Base-by-base conservation (phyloP, 2,329 filamentous ascomycete genomes). In the Amauroascus verrucosus region DNA sequence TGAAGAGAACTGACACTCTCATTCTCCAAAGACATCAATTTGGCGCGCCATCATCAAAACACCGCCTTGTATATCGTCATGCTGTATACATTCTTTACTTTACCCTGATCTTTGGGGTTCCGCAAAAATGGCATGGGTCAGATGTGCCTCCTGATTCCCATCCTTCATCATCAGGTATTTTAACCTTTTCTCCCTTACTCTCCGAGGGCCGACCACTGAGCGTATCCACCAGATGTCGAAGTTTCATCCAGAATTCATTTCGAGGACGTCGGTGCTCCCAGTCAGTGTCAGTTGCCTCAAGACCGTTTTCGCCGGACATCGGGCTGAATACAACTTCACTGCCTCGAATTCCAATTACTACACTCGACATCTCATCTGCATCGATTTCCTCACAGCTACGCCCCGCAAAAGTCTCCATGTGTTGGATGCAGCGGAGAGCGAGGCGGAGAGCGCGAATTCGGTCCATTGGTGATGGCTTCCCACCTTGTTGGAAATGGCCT, bases 381-480 rank as follows among this genome's bases (percentile, higher is more conserved):
- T 82, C 81, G 58, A 95, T 86, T 57, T 83, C 81, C 37, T 81
- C 74, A 56, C 79, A 78, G 33, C 78, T 76, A 61, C 81, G 81
- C 48, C 81, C 82, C 6, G 82, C 82, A 63, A 83, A 95, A 20
- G 72, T 70, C 72, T 98, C 93, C 3, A 98, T 76, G 66, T 95
- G 89, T 74, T 95, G 83, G 66, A 97, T 86, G 67, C 88, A 95
- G 73, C 90, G 91, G 71, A 97, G 93, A 8, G 90, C 88, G 64
- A 98, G 83, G 48, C 93, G 81, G 22, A 95, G 86, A 1, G 93
- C 91, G 45, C 93, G 83, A 63, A 91, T 90, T 53, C 93, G 85
- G 71, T 98, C 93, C 90, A 98, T 97, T 6, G 93, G 83, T 2
- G 88, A 94, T 0, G 93, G 93, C 41, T 87, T 88, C 54, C 88